Conservation (phyloP, 2,329 filamentous ascomycete species). For the Hypoxylon sp. region DNA sequence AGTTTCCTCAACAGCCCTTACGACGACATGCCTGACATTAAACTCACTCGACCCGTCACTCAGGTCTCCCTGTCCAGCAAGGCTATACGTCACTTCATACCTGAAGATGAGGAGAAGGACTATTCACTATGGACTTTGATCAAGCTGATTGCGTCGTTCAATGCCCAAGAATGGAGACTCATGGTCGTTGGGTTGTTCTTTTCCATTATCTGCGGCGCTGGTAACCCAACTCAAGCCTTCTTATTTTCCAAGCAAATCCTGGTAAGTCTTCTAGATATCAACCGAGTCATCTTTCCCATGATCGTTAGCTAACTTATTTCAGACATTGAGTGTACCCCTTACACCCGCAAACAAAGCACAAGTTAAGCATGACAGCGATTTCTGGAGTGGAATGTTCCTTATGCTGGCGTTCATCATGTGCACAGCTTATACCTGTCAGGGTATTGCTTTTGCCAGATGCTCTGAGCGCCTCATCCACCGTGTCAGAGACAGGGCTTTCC, state of each 20-base stretch:
- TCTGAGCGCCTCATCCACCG: conserved; percentile 89
- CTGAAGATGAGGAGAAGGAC: conserved; percentile 62
- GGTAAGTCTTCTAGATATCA: conserved; percentile 66
- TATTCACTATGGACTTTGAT: conserved; percentile 83
- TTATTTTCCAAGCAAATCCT: conserved; percentile 92
- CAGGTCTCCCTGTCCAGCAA: conserved; percentile 76
- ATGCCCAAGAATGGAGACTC: conserved; percentile 75
- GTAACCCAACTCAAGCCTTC: conserved; percentile 81
- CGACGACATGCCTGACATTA: conserved; percentile 71
- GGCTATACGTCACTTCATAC: conserved; percentile 69
- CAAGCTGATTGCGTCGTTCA: conserved; percentile 84
- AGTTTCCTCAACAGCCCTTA: conserved; percentile 68
- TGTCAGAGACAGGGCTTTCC: conserved; percentile 85
- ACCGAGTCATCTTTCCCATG: conserved; percentile 5
- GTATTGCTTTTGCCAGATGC: conserved; percentile 82
- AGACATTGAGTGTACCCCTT: conserved; percentile 57
- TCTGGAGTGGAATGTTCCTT: conserved; percentile 91
- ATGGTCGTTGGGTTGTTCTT: conserved; percentile 82
- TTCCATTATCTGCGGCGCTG: conserved; percentile 82
- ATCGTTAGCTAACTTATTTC: conserved; percentile 34
- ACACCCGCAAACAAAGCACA: conserved; percentile 64
- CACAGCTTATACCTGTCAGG: conserved; percentile 75
- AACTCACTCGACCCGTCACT: conserved; percentile 68
- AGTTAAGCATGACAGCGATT: conserved; percentile 79
- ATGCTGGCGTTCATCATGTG: conserved; percentile 84